Base-by-base conservation (phyloP, 1,284 basidiomycete genomes). In the Chondrostereum purpureum region DNA sequence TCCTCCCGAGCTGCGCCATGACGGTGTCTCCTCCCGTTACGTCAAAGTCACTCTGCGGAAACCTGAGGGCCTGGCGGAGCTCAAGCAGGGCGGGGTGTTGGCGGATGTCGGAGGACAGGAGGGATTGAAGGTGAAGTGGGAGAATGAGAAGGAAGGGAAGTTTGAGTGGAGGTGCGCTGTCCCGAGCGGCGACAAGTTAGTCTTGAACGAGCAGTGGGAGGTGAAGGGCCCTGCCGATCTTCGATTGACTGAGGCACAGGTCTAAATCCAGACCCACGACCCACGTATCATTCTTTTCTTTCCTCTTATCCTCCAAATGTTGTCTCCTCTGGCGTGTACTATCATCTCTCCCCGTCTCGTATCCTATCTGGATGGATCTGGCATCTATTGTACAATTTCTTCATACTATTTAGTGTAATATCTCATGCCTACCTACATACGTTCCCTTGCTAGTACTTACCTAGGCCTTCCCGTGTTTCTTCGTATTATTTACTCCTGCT, bases 191-290 rank as follows among this genome's bases (percentile, higher is more conserved):
- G 64, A 57, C 36, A 68, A 69, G 54, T 60, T 71, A 14, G 57
- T 57, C 22, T 53, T 80, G 18, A 64, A 70, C 45, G 63, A 70
- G 11, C 63, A 71, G 47, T 79, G 75, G 68, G 75, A 77, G 46
- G 64, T 78, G 33, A 70, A 65, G 51, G 67, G 65, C 1, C 70
- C 73, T n/a, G 59, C 62, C n/a, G 70, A 69, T 43, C 48, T 56
- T 5, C 31, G 39, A 17, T 61, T 61, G 59, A 49, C 53, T 10
- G 62, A 65, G 46, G 27, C 27, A 8, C 27, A n/a, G n/a, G n/a
- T n/a, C n/a, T n/a, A n/a, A n/a, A n/a, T n/a, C n/a, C n/a, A n/a
- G n/a, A n/a, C n/a, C n/a, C n/a, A n/a, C n/a, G n/a, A n/a, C n/a
- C n/a, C n/a, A n/a, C n/a, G n/a, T n/a, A n/a, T n/a, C n/a, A n/a